Evolutionary conservation across 345 rosid species (phyloP), one percentile per base, ranked within the genome.

Genomic region (Pugionium cornutum): DNA sequence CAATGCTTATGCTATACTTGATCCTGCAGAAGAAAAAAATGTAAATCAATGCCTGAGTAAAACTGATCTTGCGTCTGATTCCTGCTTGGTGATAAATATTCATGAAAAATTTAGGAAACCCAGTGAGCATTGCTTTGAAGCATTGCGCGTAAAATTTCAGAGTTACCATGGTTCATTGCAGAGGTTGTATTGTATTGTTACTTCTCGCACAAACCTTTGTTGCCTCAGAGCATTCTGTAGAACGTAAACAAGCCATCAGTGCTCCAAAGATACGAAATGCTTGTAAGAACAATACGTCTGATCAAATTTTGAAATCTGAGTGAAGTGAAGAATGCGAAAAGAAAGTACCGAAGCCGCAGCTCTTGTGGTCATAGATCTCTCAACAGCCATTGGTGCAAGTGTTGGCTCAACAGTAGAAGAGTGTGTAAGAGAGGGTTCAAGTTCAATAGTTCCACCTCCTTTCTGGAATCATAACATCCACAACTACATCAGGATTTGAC

Each of bases 111-210:
- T 59, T 32, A 26, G 52, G 30, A 59, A 42, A 51, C 52, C 51
- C 39, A 45, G 45, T 35, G 52, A 49, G 66, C 6, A 43, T 49
- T 58, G 33, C 3, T 55, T 41, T 55, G 4, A 31, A 55, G 39
- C 31, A 53, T 59, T 55, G 10, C 31, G 68, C 30, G 18, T 46
- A 27, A 7, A 28, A 2, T 32, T 10, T 8, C 62, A 37, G 55
- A 66, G 70, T 41, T 88, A 95, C 99, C 98, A 95, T 30, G 99
- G 99, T 77, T 95, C 99, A 82, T 95, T 91, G 84, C 99, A 95
- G 67, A 95, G 95, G 74, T 91, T 95, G 86, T 91, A 95, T 68
- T 95, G 99, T 70, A 95, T 89, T 35, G 97, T 91, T 45, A 95
- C 98, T 84, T 95, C 99, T 31, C 98, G 90, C 43, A 91, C 96